Evolutionary conservation across 1,284 basidiomycete species (phyloP), one percentile per base, ranked within the genome.

Genomic region (Papiliotrema laurentii): DNA sequence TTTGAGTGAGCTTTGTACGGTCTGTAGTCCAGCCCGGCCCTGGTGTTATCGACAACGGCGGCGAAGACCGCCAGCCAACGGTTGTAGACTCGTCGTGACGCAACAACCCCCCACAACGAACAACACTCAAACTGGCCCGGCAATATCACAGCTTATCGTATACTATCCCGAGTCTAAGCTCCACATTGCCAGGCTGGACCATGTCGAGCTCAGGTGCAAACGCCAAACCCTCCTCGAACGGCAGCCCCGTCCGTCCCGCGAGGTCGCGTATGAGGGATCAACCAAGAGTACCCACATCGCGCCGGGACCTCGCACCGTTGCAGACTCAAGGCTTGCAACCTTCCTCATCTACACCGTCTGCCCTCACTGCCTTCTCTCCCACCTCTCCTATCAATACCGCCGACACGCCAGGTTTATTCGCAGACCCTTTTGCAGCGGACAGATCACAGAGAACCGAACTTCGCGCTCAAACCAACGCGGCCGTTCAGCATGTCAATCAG

Each of bases 381-480:
- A 43, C 50, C 30, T 36, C 40, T 18, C 28, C 25, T n/a, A n/a
- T n/a, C 5, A 38, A 18, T 14, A 16, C 25, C 22, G n/a, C 13
- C 27, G 41, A 43, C 18, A 36, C 34, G 5, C 47, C 46, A 25
- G 41, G 35, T 5, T 19, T 51, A 16, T 64, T 63, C 53, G 52
- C 54, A 2, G 67, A 70, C 45, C 67, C 64, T 2, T 72, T 69
- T 47, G 69, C 66, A 3, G 61, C 56, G 7, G 68, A 70, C 43
- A 51, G 69, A 25, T 47, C 52, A 4, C 62, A 67, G 38, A 59
- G 69, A 11, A 31, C 53, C 2, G 56, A 67, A 28, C 56, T 69
- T n/a, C 52, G 67, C n/a, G 59, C 59, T 10, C 63, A 66, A 35
- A 51, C 59, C 5, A 55, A 56, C 3, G 58, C 58, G 1, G 49